Conservation (phyloP, 1,284 basidiomycete genomes). For the Trichosporon sp. region DNA sequence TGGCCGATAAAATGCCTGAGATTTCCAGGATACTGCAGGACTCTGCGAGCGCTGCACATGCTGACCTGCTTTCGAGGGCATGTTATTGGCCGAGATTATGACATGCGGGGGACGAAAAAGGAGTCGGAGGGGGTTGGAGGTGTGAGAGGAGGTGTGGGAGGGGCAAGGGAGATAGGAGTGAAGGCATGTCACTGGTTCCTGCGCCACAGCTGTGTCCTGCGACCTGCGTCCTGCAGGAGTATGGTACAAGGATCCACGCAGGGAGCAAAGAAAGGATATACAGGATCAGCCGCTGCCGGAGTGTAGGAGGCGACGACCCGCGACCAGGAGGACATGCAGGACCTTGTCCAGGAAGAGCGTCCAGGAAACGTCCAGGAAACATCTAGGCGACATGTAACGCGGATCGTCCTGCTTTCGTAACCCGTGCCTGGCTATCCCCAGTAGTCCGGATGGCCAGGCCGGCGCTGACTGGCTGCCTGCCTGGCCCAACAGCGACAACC, state of each 20-base stretch:
- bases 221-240: not conserved
- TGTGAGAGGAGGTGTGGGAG: not conserved
- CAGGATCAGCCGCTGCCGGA: no score
- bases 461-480: not conserved
- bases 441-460: not conserved
- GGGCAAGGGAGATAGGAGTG: not conserved
- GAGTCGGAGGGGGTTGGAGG: not conserved
- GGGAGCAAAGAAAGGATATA: not conserved
- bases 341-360: no score
- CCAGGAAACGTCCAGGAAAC: not conserved
- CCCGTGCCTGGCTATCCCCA: not conserved
- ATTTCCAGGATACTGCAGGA: not conserved
- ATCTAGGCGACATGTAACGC: not conserved
- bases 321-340: no score
- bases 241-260: not conserved
- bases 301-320: no score
- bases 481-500: not conserved
- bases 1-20: not conserved
- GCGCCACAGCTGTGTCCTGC: not conserved
- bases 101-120: not conserved
- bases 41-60: not conserved
- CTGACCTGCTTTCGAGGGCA: not conserved
- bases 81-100: not conserved
- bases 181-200: slow-evolving; percentile 3
- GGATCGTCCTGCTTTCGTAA: not conserved